Conservation (phyloP, 2,329 filamentous ascomycete genomes). For the Botrytis medusae region DNA sequence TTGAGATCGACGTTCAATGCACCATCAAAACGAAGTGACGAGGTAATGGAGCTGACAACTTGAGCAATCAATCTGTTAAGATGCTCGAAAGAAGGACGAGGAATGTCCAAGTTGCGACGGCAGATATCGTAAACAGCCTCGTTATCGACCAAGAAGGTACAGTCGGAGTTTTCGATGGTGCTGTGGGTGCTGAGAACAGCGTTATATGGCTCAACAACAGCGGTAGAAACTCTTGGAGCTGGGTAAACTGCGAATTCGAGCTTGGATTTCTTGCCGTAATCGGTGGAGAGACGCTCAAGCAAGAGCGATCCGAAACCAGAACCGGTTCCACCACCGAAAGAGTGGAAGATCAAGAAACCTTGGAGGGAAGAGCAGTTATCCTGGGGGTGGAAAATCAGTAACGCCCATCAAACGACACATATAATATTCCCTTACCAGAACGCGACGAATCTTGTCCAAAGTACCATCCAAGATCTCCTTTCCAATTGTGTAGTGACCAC, state of each 20-base stretch:
- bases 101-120: constrained; percentile 62
- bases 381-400: constrained; percentile 36
- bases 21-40: constrained; percentile 63
- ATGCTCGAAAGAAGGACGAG: constrained; percentile 63
- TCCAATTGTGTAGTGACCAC: constrained; percentile 68
- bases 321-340: constrained; percentile 66
- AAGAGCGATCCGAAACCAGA: constrained; percentile 66
- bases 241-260: constrained; percentile 67
- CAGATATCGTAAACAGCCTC: constrained; percentile 70
- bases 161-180: constrained; percentile 68
- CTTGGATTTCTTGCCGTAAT: constrained; percentile 69
- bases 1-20: constrained; percentile 67
- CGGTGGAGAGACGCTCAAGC: constrained; percentile 61
- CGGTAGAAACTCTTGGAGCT: constrained; percentile 61
- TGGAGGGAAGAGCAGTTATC: constrained; percentile 67
- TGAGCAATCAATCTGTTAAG: constrained; percentile 66
- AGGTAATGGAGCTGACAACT: constrained; percentile 66
- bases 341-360: constrained; percentile 68
- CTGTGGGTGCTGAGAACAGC: constrained; percentile 56
- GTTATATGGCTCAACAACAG: constrained; percentile 69
- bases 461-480: constrained; percentile 66
- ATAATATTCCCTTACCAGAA: constrained; percentile 49
- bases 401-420: neutral
- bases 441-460: constrained; percentile 62
- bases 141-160: constrained; percentile 68